phyloP scores from a whole-genome alignment of 1,284 basidiomycete species.

The Xanthoconium separans region DNA sequence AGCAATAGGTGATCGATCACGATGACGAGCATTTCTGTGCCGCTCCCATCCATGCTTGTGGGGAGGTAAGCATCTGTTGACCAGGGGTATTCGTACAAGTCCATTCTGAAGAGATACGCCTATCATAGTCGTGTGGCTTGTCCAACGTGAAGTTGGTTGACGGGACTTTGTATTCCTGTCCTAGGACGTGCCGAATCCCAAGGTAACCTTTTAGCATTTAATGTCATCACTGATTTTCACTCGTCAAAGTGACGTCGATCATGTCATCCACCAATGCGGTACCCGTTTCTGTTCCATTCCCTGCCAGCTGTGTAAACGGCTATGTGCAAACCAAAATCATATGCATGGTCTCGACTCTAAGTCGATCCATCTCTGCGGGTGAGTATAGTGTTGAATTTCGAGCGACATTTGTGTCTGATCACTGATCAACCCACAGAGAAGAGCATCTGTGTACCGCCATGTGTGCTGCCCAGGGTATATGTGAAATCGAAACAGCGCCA shows the following conservation, averaged over 20 bases:
- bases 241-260: slow-evolving; percentile 39
- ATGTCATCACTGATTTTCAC: neutral
- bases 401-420: neutral
- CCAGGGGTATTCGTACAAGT: neutral
- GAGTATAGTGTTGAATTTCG: slow-evolving; percentile 17
- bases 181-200: slow-evolving; percentile 43
- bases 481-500: slow-evolving; percentile 56
- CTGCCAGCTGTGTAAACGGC: slow-evolving; percentile 53
- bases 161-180: slow-evolving; percentile 40
- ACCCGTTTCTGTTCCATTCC: slow-evolving; percentile 49
- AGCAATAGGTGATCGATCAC: slow-evolving; percentile 40
- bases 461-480: slow-evolving; percentile 49
- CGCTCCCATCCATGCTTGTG: slow-evolving; percentile 52
- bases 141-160: slow-evolving; percentile 32
- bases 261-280: slow-evolving; percentile 50
- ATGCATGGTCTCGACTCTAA: slow-evolving; percentile 46
- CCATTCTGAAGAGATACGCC: neutral
- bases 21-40: slow-evolving; percentile 54
- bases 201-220: slow-evolving; percentile 33
- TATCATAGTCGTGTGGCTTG: slow-evolving; percentile 46
- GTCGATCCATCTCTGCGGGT: slow-evolving; percentile 63
- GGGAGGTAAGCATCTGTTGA: slow-evolving; percentile 37
- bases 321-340: slow-evolving; percentile 49
- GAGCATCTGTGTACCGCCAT: slow-evolving; percentile 45
- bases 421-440: slow-evolving; percentile 36